These are phyloP conservation scores for Thecaphora frezii DNA, from an alignment of 1,284 basidiomycete genomes.

Conservation along the genomic window DNA sequence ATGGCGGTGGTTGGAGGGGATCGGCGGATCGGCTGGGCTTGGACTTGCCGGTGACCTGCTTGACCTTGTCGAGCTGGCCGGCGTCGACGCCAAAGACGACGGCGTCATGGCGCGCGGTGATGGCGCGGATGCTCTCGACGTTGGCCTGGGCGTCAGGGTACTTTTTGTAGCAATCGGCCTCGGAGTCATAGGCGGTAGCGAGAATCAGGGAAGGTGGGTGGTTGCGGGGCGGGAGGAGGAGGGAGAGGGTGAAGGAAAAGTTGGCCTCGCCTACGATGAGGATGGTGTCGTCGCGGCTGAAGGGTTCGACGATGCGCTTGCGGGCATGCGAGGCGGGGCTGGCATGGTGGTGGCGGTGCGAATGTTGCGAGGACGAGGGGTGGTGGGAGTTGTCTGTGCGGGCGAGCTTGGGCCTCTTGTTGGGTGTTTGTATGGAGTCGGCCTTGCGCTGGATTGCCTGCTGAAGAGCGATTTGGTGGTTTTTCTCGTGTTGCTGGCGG, in stretches of 20 bases:
- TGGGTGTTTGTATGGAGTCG: constrained; percentile 16
- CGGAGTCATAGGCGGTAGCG: constrained; percentile 84
- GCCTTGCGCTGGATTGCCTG: constrained; percentile 39
- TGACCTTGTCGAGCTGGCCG: constrained; percentile 69
- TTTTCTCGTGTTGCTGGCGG: constrained; percentile 23
- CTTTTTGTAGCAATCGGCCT: constrained; percentile 76
- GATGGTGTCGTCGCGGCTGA: constrained; percentile 73
- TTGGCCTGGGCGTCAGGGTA: constrained; percentile 77
- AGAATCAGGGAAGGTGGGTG: constrained; percentile 70
- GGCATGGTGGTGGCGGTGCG: too few species aligned
- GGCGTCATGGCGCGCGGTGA: constrained; percentile 65
- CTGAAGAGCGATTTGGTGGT: constrained; percentile 22
- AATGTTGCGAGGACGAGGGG: not conserved
- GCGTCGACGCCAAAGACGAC: constrained; percentile 86
- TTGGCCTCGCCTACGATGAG: constrained; percentile 87
- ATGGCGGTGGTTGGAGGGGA: not conserved
- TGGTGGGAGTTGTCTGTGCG: too few species aligned
- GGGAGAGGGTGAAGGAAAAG: constrained; percentile 84
- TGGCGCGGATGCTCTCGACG: constrained; percentile 61
- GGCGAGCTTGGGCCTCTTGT: not conserved
- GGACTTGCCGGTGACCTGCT: constrained; percentile 57
- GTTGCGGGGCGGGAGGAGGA: constrained; percentile 63
- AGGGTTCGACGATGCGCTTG: constrained; percentile 65
- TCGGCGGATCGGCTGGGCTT: not conserved
- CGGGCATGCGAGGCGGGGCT: constrained; percentile 4